Conservation (phyloP, 768 basidiomycete species). For the Amanita thiersii region DNA sequence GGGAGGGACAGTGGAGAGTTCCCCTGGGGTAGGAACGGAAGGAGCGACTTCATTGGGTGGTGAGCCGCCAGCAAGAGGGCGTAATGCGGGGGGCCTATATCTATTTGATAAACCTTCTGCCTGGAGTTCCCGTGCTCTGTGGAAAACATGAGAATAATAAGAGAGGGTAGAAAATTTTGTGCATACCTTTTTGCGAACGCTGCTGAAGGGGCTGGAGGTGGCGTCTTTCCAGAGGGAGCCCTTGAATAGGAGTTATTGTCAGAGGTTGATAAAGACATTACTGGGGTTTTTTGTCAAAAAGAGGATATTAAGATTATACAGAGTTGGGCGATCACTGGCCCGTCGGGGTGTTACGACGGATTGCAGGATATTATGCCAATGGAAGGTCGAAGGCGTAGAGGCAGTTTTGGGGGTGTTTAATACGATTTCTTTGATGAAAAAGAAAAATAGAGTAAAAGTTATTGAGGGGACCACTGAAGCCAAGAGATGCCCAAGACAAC, state of each 20-base stretch:
- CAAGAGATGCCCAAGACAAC: slow-evolving; percentile 38
- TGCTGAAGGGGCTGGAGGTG: slow-evolving; percentile 84
- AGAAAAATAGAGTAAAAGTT: no score
- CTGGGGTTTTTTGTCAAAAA: slow-evolving; percentile 46
- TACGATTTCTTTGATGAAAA: slow-evolving; percentile 26
- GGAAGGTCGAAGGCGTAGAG: slow-evolving; percentile 7
- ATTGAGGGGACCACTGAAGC: background rate
- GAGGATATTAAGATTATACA: slow-evolving; percentile 80
- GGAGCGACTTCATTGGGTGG: slow-evolving; percentile 62
- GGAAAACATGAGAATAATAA: slow-evolving; percentile 13
- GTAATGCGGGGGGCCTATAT: slow-evolving; percentile 79
- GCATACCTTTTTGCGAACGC: slow-evolving; percentile 80
- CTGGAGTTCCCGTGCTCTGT: slow-evolving; percentile 80
- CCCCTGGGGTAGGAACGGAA: slow-evolving; percentile 49
- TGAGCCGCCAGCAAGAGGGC: slow-evolving; percentile 61
- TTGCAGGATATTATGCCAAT: background rate
- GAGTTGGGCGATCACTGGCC: slow-evolving; percentile 1
- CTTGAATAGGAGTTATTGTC: slow-evolving; percentile 81
- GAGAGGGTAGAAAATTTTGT: slow-evolving; percentile 12
- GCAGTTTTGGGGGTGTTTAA: slow-evolving; percentile 21
- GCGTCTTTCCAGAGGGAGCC: slow-evolving; percentile 79
- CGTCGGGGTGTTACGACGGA: background rate
- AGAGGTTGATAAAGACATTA: slow-evolving; percentile 88
- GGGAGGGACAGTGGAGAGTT: slow-evolving; percentile 52
- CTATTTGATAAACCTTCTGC: slow-evolving; percentile 60